Evolutionary conservation across 2,329 filamentous ascomycete genomes (phyloP).

Genomic region (Aspergillus puulaauensis): DNA sequence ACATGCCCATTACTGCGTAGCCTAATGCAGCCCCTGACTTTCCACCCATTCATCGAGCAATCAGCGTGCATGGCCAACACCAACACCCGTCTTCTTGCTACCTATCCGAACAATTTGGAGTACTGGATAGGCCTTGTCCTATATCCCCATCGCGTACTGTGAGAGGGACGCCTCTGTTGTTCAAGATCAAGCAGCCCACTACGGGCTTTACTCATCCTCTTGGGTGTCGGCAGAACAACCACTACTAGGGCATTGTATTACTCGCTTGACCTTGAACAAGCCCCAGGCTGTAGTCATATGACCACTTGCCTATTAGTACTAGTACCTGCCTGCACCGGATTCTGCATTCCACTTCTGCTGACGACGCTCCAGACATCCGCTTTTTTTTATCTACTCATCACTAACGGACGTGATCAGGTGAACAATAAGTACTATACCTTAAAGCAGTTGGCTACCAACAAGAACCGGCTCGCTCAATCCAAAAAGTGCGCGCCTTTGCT

Average conservation of each 20-base stretch:
- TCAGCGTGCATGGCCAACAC: background rate
- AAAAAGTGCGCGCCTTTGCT: background rate
- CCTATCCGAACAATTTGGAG: background rate
- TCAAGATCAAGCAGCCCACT: too few relatives aligned
- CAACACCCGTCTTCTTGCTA: background rate
- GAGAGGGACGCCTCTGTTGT: too few relatives aligned
- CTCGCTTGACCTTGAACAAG: too few relatives aligned
- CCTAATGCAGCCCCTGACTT: background rate
- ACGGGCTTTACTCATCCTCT: too few relatives aligned
- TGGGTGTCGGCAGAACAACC: too few relatives aligned
- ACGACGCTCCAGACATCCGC: background rate
- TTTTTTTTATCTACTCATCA: background rate
- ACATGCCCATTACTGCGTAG: background rate
- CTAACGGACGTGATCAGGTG: background rate
- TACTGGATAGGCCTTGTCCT: background rate
- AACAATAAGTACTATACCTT: background rate
- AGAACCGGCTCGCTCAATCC: background rate
- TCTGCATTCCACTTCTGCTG: background rate
- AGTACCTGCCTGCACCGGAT: background rate
- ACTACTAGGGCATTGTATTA: too few relatives aligned
- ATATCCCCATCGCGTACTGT: too few relatives aligned
- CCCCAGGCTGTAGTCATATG: background rate
- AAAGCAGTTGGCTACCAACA: background rate
- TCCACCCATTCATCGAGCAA: background rate
- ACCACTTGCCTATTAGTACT: background rate